A percentile compares a stretch with the other conserved stretches of the same genome.
Evolutionary conservation across 495 filamentous ascomycete species (phyloP).

Genomic region (Xylaria sp.): DNA sequence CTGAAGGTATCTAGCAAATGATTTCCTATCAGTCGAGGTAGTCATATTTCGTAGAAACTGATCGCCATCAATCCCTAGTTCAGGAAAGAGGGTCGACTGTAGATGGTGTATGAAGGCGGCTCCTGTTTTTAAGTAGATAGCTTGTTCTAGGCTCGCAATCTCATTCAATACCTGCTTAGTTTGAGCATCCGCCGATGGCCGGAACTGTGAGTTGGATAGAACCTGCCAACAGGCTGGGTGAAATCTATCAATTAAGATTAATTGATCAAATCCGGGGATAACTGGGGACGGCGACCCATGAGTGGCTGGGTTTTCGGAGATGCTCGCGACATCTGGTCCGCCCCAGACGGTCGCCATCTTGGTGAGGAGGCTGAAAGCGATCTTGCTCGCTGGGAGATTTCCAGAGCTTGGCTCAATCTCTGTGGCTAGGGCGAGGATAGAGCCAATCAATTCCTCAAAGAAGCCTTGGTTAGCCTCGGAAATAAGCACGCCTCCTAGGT

Average conservation of each 20-base stretch:
- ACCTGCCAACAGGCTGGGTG: constrained; percentile 88
- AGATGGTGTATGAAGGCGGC: constrained; percentile 58
- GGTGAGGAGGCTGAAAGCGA: constrained; percentile 79
- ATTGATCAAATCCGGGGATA: constrained; percentile 86
- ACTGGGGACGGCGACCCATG: constrained; percentile 50
- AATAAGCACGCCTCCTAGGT: constrained; percentile 85
- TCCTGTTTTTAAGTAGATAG: constrained; percentile 86
- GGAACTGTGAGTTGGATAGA: constrained; percentile 75
- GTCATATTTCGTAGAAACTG: constrained; percentile 60
- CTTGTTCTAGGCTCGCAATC: constrained; percentile 82
- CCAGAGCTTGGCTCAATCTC: constrained; percentile 67
- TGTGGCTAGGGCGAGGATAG: constrained; percentile 81
- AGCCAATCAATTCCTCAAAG: constrained; percentile 84
- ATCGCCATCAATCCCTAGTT: constrained; percentile 53
- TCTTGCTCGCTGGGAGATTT: constrained; percentile 76
- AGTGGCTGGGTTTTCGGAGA: constrained; percentile 52
- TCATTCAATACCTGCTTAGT: constrained; percentile 84
- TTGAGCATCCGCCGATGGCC: constrained; percentile 78
- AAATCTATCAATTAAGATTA: constrained; percentile 85
- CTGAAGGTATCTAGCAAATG: constrained; percentile 57
- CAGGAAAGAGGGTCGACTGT: constrained; percentile 56
- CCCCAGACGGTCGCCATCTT: constrained; percentile 86
- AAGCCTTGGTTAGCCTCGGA: constrained; percentile 85
- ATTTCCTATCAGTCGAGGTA: constrained; percentile 55
- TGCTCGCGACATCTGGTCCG: constrained; percentile 73